Evolutionary conservation across 495 filamentous ascomycete species (phyloP), one percentile per base, ranked within the genome.

Genomic region (Aspergillus haitiensis): DNA sequence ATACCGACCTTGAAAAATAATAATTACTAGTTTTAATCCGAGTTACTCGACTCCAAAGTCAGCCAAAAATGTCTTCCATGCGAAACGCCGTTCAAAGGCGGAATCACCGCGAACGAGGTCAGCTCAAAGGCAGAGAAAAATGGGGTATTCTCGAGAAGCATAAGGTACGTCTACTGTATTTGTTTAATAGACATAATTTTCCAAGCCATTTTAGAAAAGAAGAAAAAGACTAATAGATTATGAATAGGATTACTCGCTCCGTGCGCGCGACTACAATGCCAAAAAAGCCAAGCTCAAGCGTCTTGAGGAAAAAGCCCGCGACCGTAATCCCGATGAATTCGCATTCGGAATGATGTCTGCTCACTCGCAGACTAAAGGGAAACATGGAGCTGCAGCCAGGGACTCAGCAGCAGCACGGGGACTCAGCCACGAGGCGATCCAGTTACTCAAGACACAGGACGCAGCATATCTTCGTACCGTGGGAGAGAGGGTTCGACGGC

Each of bases 281-380:
- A 98, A 98, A 71, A 88, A 95, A 70, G 77, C 78, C n/a, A 85
- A 87, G 33, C 79, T 97, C 45, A 87, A 88, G 69, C 81, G 84
- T 3, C 85, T 98, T 15, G 82, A 86, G 63, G 81, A 87, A 60
- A 97, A 96, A 75, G 93, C 88, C 21, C 80, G 83, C 56, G 86
- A 94, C 44, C 87, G 91, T 62, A 98, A 98, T 72, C 91, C 93
- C 42, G 94, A 98, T 84, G 92, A 97, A 74, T 98, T 98, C 79
- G 86, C 90, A 75, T 97, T 91, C 68, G 88, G 86, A 27, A 98
- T 98, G 94, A 82, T 95, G 72, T 80, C 76, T 37, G 70, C 68
- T 3, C 75, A 75, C 61, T 69, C 64, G 33, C 77, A 72, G 63
- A 77, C 67, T 27, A 82, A 86, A 55, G 84, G 86, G 33, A 82